phyloP scores from a whole-genome alignment of 495 filamentous ascomycete species.

The Eremomyces bilateralis region DNA sequence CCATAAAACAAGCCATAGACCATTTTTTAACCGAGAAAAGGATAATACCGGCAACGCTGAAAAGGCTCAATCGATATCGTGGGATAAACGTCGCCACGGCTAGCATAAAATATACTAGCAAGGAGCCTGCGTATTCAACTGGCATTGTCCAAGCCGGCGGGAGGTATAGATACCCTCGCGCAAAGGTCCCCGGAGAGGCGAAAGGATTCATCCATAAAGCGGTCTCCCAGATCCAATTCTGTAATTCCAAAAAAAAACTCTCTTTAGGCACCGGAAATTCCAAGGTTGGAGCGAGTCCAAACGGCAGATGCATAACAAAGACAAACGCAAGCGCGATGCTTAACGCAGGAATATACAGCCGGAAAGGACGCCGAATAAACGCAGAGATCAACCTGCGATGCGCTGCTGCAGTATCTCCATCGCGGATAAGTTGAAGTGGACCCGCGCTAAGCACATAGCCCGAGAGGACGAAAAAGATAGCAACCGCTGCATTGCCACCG shows the following conservation, averaged over 20 bases:
- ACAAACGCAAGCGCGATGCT: conserved; percentile 2
- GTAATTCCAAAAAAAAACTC: conserved; percentile 2
- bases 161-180: conserved; percentile 1
- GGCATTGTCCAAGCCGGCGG: conserved; percentile 2
- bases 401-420: not conserved
- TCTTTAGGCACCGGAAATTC: conserved; percentile 2
- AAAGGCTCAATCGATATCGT: not conserved
- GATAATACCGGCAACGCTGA: conserved; percentile 1
- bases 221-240: conserved; percentile 3
- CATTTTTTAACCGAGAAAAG: conserved; percentile 3
- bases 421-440: not conserved
- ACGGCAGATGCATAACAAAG: conserved; percentile 5
- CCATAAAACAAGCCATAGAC: conserved; percentile 7
- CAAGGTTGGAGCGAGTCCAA: conserved; percentile 1
- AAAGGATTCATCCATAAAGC: conserved; percentile 3
- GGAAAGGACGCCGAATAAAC: conserved; percentile 3
- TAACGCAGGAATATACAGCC: conserved; percentile 1
- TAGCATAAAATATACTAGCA: conserved; percentile 1
- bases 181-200: conserved; percentile 2
- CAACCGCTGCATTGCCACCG: conserved; percentile 3
- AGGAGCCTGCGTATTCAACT: conserved; percentile 4
- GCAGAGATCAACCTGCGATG: not conserved
- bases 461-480: conserved; percentile 5
- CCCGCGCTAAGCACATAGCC: conserved; percentile 4
- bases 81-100: not conserved